Evolutionary conservation across 148 eudicot species (phyloP), one percentile per base, ranked within the genome.

Genomic region (Fagopyrum tataricum): DNA sequence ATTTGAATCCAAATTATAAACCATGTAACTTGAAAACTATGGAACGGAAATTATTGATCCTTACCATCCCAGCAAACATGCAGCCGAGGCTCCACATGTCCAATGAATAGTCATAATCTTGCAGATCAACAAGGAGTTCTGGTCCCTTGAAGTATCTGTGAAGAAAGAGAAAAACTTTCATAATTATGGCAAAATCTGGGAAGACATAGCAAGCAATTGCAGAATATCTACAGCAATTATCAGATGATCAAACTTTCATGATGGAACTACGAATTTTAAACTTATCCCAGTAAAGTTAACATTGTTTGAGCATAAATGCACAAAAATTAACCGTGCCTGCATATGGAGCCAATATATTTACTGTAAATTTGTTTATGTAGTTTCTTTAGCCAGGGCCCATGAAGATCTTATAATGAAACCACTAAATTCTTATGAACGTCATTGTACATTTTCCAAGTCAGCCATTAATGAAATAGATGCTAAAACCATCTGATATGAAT

Each of bases 1-100:
- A 6, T 20, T 20, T 55, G 24, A 20, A 56, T 20, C 5, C 59
- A 56, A 6, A 21, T 7, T 18, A 7, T 18, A 56, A 21, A 31
- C 26, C 26, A 20, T 6, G 62, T 56, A 20, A 21, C 31, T 56
- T 20, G 31, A 56, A 18, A 64, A 13, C 17, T 13, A 31, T 4
- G 4, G 67, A 61, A 26, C 23, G 31, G 13, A 31, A 31, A 6
- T 61, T 23, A 61, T 61, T 12, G 69, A 37, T 37, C 44, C 89
- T 85, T 75, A 90, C 96, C 96, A 90, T 90, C 78, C 92, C 96
- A 72, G 96, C 96, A 85, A 90, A 86, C 96, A 90, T 90, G 79
- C 92, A 88, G 72, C 96, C 96, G 69, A 90, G 89, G 84, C 96
- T 90, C 96, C 96, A 90, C 92, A 90, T 83, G 73, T 90, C 96